Evolutionary conservation across 805 yeast species (phyloP).

Genomic region (Candida insectorum): DNA sequence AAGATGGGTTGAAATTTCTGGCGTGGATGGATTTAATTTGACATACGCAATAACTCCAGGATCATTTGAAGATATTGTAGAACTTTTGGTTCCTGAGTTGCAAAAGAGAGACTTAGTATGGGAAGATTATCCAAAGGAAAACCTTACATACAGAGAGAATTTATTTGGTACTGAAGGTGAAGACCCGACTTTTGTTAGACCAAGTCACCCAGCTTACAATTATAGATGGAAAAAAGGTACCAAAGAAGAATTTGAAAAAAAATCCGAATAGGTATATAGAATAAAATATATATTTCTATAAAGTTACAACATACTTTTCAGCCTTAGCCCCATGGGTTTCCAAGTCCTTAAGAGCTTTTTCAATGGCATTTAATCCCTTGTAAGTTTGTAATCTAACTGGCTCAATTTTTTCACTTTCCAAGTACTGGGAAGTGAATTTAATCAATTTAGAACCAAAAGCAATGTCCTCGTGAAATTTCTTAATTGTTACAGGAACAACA

Average conservation of each 20-base stretch:
- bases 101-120: slow-evolving; percentile 31
- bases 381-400: slow-evolving; percentile 32
- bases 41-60: slow-evolving; percentile 35
- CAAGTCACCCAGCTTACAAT: slow-evolving; percentile 19
- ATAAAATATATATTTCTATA: background rate
- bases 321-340: slow-evolving; percentile 41
- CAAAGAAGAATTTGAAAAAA: slow-evolving; percentile 23
- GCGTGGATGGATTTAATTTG: slow-evolving; percentile 43
- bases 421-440: slow-evolving; percentile 25
- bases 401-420: slow-evolving; percentile 21
- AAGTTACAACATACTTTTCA: slow-evolving; percentile 32
- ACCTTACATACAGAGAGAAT: slow-evolving; percentile 36
- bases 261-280: slow-evolving; percentile 2
- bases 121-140: slow-evolving; percentile 34
- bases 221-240: slow-evolving; percentile 23
- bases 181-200: slow-evolving; percentile 15
- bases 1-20: slow-evolving; percentile 34
- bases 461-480: slow-evolving; percentile 42
- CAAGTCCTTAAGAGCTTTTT: slow-evolving; percentile 33
- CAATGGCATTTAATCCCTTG: slow-evolving; percentile 32
- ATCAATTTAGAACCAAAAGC: slow-evolving; percentile 34
- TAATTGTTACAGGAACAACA: slow-evolving; percentile 32
- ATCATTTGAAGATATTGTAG: slow-evolving; percentile 34
- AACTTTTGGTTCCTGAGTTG: slow-evolving; percentile 34
- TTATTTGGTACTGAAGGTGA: slow-evolving; percentile 24